Evolutionary conservation across 768 basidiomycete genomes (phyloP).

Genomic region (Podaxis mareebaensis): DNA sequence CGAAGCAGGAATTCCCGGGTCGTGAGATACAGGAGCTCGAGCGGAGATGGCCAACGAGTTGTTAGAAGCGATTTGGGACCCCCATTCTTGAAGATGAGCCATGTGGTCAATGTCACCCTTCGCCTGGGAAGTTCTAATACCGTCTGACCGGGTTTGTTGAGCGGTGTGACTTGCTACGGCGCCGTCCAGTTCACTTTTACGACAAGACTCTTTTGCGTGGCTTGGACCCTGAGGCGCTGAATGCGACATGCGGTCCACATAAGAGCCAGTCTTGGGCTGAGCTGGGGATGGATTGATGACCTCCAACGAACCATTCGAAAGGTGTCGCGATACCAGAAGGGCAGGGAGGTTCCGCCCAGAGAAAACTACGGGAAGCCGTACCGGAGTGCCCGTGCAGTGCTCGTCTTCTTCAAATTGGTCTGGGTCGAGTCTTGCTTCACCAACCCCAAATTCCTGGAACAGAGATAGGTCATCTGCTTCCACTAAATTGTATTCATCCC

Average conservation of each 20-base stretch:
- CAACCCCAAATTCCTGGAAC: background rate
- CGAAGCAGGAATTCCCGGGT: background rate
- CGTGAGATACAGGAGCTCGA: background rate
- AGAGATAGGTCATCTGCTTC: background rate
- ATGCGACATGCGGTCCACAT: background rate
- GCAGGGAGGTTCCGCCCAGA: background rate
- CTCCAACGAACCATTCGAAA: background rate
- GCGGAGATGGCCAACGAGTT: background rate
- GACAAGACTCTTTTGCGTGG: background rate
- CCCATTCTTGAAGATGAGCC: background rate
- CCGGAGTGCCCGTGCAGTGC: background rate
- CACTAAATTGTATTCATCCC: background rate
- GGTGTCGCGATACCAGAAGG: background rate
- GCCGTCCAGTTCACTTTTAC: background rate
- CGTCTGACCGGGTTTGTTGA: conserved; percentile 12
- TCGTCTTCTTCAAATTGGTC: conserved; percentile 3
- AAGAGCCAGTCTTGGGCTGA: background rate
- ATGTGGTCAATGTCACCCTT: conserved; percentile 9
- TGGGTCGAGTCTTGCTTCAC: background rate
- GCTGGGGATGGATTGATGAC: background rate
- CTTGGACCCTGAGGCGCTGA: background rate
- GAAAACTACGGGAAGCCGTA: background rate
- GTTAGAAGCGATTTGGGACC: conserved; percentile 4
- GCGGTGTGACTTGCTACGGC: background rate
- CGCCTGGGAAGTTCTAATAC: conserved; percentile 8